phyloP scores from a whole-genome alignment of 768 basidiomycete species.

The Coprinellus micaceus region DNA sequence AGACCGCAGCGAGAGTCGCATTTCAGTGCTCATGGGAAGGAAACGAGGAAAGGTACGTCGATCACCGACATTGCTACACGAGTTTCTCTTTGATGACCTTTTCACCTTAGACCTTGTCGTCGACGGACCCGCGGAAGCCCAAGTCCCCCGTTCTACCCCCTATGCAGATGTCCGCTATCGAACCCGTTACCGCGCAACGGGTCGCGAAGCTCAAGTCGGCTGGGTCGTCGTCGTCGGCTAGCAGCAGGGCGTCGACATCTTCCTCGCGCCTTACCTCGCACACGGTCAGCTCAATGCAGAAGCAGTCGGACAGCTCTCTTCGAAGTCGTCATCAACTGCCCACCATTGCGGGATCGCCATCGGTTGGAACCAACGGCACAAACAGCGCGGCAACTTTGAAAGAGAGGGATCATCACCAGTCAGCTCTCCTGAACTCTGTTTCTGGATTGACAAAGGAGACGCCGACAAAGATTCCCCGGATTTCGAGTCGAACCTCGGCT shows the following conservation, averaged over 20 bases:
- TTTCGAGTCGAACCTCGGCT: constrained; percentile 80
- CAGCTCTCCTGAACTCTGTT: constrained; percentile 49
- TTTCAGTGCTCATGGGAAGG: constrained; percentile 82
- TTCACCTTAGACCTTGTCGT: constrained; percentile 73
- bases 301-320: constrained; percentile 79
- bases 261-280: constrained; percentile 73
- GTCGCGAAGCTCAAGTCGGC: constrained; percentile 75
- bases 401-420: constrained; percentile 49
- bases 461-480: constrained; percentile 90
- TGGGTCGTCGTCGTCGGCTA: constrained; percentile 38
- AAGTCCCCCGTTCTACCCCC: constrained; percentile 78
- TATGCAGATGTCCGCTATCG: constrained; percentile 85
- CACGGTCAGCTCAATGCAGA: constrained; percentile 83
- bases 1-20: constrained; percentile 86
- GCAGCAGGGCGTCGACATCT: constrained; percentile 40
- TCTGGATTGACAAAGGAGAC: constrained; percentile 70
- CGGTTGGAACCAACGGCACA: constrained; percentile 62
- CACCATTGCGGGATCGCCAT: constrained; percentile 92
- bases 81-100: constrained; percentile 9
- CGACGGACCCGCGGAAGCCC: constrained; percentile 72
- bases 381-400: constrained; percentile 45
- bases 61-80: neutral
- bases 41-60: constrained; percentile 82
- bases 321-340: constrained; percentile 75
- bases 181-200: constrained; percentile 76